Percentiles rank a stretch among this genome's conserved stretches.
phyloP scores from a whole-genome alignment of 805 yeast species.

The Candida easanensis region DNA sequence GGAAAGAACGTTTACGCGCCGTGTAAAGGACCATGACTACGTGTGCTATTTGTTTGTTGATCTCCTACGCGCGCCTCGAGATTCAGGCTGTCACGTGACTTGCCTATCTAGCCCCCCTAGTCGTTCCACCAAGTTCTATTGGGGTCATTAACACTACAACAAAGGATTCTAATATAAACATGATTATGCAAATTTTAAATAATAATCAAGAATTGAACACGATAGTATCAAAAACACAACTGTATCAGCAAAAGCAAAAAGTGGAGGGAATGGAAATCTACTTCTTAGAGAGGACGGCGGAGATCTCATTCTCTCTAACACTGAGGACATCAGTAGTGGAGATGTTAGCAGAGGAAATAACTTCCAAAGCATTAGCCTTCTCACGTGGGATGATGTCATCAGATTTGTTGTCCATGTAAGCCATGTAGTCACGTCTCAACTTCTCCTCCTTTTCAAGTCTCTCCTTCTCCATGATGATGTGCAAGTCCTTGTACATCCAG shows the following conservation, averaged over 20 bases:
- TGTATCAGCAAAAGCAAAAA: not conserved
- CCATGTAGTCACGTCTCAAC: conserved; percentile 13
- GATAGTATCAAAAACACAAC: not conserved
- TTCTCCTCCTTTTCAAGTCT: conserved; percentile 20
- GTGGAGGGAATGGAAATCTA: not conserved
- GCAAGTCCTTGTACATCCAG: conserved; percentile 20
- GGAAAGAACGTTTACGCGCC: too few relatives aligned
- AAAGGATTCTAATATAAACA: too few relatives aligned
- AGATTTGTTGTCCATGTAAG: conserved; percentile 1
- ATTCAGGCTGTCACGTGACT: too few relatives aligned
- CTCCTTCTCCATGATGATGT: conserved; percentile 22
- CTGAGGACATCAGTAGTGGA: not conserved
- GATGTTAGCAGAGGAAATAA: conserved; percentile 1
- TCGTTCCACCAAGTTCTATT: too few relatives aligned
- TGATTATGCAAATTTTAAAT: not conserved
- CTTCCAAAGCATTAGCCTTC: conserved; percentile 4
- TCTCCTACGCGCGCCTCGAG: too few relatives aligned
- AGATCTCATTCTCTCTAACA: conserved; percentile 1
- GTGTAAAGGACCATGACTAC: too few relatives aligned
- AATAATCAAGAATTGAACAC: not conserved
- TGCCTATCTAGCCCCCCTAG: too few relatives aligned
- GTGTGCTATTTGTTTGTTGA: too few relatives aligned
- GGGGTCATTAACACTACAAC: too few relatives aligned
- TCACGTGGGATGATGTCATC: not conserved
- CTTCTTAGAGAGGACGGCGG: not conserved